Evolutionary conservation across 2,329 filamentous ascomycete species (phyloP).

Genomic region (Canariomyces notabilis): DNA sequence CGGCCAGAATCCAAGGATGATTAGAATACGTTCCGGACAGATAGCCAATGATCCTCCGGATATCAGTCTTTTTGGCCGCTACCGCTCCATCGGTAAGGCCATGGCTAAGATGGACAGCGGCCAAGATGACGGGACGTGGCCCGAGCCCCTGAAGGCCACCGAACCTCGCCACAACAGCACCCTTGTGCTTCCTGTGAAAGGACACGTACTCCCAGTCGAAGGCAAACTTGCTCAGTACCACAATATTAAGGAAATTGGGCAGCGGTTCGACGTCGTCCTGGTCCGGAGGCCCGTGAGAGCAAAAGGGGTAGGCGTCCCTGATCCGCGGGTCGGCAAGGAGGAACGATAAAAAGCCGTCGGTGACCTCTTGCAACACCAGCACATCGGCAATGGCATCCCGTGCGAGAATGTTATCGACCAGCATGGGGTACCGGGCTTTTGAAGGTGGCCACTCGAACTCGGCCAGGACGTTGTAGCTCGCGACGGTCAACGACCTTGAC

Average conservation of each 20-base stretch:
- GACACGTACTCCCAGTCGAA: slow-evolving; percentile 54
- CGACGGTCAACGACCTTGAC: slow-evolving; percentile 30
- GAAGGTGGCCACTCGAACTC: slow-evolving; percentile 46
- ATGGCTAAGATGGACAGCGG: slow-evolving; percentile 56
- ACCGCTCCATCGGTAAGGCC: slow-evolving; percentile 57
- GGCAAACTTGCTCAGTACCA: slow-evolving; percentile 51
- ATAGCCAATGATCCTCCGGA: slow-evolving; percentile 46
- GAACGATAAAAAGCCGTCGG: slow-evolving; percentile 55
- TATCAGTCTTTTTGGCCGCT: slow-evolving; percentile 50
- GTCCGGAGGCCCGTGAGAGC: slow-evolving; percentile 52
- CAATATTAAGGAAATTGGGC: slow-evolving; percentile 55
- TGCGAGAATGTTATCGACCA: slow-evolving; percentile 42
- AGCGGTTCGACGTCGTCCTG: slow-evolving; percentile 50
- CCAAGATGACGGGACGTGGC: slow-evolving; percentile 42
- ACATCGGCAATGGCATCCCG: slow-evolving; percentile 41
- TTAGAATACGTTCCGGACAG: slow-evolving; percentile 37
- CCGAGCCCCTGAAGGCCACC: slow-evolving; percentile 27
- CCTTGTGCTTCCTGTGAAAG: slow-evolving; percentile 53
- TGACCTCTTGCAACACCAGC: slow-evolving; percentile 58
- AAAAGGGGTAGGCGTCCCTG: slow-evolving; percentile 46
- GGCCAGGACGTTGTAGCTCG: slow-evolving; percentile 50
- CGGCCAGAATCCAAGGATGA: slow-evolving; percentile 53
- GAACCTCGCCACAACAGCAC: slow-evolving; percentile 46
- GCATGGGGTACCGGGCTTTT: slow-evolving; percentile 36
- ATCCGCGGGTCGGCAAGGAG: slow-evolving; percentile 46